Conservation (phyloP, 1,139 yeast species). For the Candida glucosophila region DNA sequence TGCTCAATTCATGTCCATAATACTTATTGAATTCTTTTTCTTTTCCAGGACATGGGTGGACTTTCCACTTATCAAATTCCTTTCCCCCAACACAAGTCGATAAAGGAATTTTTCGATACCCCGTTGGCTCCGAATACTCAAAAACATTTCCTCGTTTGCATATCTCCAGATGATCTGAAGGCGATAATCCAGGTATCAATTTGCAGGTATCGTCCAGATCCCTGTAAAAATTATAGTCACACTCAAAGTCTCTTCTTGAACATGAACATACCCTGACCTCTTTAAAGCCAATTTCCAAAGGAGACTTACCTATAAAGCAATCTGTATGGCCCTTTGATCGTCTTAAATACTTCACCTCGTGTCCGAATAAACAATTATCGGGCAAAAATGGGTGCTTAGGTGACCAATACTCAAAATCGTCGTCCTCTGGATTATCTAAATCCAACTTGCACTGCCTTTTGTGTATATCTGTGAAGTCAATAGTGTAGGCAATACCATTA, state of each 20-base stretch:
- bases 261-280: constrained; percentile 69
- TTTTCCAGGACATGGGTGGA: constrained; percentile 84
- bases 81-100: constrained; percentile 40
- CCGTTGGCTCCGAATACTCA: constrained; percentile 44
- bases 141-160: constrained; percentile 52
- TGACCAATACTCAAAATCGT: constrained; percentile 80
- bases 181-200: constrained; percentile 60
- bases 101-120: constrained; percentile 37
- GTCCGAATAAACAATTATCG: constrained; percentile 81
- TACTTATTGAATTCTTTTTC: constrained; percentile 52
- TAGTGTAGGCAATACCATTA: constrained; percentile 30
- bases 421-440: constrained; percentile 45
- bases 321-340: constrained; percentile 51
- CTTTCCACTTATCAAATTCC: constrained; percentile 53
- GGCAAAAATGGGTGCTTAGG: constrained; percentile 61
- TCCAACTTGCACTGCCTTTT: constrained; percentile 65
- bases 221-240: constrained; percentile 78
- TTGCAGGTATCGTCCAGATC: constrained; percentile 80
- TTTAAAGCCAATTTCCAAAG: constrained; percentile 53
- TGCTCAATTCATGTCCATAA: constrained; percentile 51
- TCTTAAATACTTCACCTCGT: constrained; percentile 68
- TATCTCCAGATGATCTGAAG: constrained; percentile 50
- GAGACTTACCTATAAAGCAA: constrained; percentile 78
- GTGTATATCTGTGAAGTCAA: constrained; percentile 68
- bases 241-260: constrained; percentile 82